These are phyloP conservation scores for Kingdonia uniflora DNA, from an alignment of 164 flowering plant genomes.

Conservation along the genomic window DNA sequence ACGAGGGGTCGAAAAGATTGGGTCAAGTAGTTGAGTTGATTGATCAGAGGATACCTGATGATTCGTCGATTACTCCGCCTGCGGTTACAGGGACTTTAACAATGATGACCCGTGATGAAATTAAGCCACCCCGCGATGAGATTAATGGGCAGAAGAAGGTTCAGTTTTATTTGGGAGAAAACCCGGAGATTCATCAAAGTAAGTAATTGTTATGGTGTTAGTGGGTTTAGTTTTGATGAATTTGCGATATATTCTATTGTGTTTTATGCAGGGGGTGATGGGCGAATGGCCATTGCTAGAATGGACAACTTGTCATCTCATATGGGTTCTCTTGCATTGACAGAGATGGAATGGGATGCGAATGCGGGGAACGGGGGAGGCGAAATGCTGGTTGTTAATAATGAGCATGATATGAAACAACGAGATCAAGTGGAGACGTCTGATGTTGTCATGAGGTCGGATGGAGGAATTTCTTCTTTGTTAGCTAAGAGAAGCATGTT, in stretches of 20 bases:
- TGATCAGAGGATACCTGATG: conserved; percentile 27
- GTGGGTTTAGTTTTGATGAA: neutral
- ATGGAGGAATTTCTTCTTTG: conserved; percentile 28
- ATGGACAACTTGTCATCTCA: conserved; percentile 51
- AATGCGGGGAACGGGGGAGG: conserved; percentile 28
- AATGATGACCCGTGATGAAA: neutral
- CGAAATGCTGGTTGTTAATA: conserved; percentile 23
- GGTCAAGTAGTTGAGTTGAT: conserved; percentile 13
- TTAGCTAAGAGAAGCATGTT: conserved; percentile 28
- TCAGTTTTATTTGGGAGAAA: conserved; percentile 25
- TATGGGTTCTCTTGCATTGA: conserved; percentile 69
- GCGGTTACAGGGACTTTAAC: conserved; percentile 30
- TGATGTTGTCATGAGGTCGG: conserved; percentile 29
- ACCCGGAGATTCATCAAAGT: conserved; percentile 35
- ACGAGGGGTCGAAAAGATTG: conserved; percentile 11
- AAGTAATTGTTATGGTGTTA: conserved; percentile 13
- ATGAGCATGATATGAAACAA: conserved; percentile 33
- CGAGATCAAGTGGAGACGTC: conserved; percentile 20
- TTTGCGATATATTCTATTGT: neutral
- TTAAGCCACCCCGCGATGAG: neutral
- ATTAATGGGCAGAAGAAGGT: conserved; percentile 40
- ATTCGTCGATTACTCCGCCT: conserved; percentile 39
- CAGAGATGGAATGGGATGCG: conserved; percentile 59
- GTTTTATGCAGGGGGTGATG: conserved; percentile 59
- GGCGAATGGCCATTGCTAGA: conserved; percentile 42